These are phyloP conservation scores for Mucor circinelloides DNA, from an alignment of 371 early-diverging fungal genomes.

Conservation along the genomic window DNA sequence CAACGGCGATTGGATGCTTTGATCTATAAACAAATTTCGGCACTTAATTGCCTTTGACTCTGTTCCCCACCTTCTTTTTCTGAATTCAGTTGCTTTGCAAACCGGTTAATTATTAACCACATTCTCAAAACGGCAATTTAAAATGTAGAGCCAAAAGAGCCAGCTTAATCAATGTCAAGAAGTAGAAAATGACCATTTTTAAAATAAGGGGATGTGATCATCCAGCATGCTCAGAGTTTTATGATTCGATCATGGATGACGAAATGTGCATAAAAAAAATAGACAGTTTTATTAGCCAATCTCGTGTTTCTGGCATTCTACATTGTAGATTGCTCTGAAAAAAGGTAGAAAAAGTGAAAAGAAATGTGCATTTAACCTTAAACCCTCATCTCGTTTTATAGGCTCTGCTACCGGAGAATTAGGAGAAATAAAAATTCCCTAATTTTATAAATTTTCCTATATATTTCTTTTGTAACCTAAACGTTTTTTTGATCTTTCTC, in stretches of 20 bases:
- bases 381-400: neutral
- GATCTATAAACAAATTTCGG: neutral
- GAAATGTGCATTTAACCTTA: neutral
- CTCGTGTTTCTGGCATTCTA: no score
- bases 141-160: neutral
- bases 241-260: neutral
- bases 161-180: neutral
- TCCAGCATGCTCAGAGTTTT: no score
- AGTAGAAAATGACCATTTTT: neutral
- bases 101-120: neutral
- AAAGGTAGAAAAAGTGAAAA: neutral
- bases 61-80: neutral
- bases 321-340: neutral
- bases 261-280: neutral
- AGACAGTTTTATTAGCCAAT: no score
- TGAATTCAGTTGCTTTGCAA: neutral
- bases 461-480: neutral
- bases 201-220: no score
- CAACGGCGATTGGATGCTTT: neutral
- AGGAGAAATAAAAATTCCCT: slow-evolving; percentile 10
- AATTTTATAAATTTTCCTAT: neutral
- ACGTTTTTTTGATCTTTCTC: neutral
- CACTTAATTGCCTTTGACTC: neutral
- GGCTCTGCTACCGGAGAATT: neutral
- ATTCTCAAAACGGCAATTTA: neutral